Evolutionary conservation across 306 rosid species (phyloP).

Genomic region (Dalbergia cochinchinensis): DNA sequence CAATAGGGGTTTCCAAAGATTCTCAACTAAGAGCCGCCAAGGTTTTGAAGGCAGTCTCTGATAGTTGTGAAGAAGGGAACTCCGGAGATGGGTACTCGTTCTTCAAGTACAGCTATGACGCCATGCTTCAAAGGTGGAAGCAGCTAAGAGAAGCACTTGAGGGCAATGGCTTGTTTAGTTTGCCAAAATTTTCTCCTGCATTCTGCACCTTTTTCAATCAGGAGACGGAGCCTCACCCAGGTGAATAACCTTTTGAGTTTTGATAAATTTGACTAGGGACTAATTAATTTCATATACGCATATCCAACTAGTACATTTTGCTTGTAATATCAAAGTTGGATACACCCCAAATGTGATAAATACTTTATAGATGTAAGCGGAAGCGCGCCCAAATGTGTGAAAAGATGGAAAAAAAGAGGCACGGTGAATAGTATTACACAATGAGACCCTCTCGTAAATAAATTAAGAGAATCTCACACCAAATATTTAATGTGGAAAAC

Average conservation of each 20-base stretch:
- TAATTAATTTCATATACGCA: background rate
- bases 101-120: constrained; percentile 57
- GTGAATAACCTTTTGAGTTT: constrained; percentile 44
- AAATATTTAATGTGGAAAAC: no score
- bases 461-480: no score
- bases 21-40: constrained; percentile 92
- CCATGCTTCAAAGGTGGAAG: constrained; percentile 76
- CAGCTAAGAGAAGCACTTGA: constrained; percentile 62
- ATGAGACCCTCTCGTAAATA: no score
- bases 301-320: background rate
- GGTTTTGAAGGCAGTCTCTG: constrained; percentile 63
- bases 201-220: constrained; percentile 63
- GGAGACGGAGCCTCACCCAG: constrained; percentile 67
- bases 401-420: no score
- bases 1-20: constrained; percentile 94
- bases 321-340: no score
- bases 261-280: background rate
- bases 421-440: no score
- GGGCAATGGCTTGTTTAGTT: constrained; percentile 54
- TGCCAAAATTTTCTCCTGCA: constrained; percentile 60
- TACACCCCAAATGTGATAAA: no score
- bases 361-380: no score
- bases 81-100: constrained; percentile 53
- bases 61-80: constrained; percentile 52
- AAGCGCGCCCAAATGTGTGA: no score